Evolutionary conservation across 306 rosid genomes (phyloP).

Genomic region (Prosopis cineraria): DNA sequence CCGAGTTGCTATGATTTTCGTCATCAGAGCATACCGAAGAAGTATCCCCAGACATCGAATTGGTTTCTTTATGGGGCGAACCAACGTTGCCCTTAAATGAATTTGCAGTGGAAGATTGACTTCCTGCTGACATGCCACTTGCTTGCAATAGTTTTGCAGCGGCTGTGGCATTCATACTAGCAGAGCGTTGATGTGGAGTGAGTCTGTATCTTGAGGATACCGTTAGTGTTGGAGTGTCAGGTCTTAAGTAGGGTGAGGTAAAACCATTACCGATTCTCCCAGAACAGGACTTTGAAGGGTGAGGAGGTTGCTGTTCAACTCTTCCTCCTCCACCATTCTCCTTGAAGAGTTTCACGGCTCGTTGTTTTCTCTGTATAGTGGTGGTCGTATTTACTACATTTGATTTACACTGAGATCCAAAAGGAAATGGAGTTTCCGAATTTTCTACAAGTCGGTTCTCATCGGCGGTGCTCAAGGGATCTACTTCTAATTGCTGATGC

Average conservation of each 20-base stretch:
- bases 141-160: slow-evolving; percentile 69
- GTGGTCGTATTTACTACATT: slow-evolving; percentile 7
- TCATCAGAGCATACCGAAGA: slow-evolving; percentile 34
- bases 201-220: slow-evolving; percentile 62
- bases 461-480: slow-evolving; percentile 46
- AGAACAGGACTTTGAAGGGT: slow-evolving; percentile 49
- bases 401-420: slow-evolving; percentile 42
- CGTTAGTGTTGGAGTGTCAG: slow-evolving; percentile 58
- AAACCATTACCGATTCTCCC: slow-evolving; percentile 44
- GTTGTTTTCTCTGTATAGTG: slow-evolving; percentile 48
- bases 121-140: slow-evolving; percentile 47
- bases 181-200: slow-evolving; percentile 43
- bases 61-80: slow-evolving; percentile 26
- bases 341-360: slow-evolving; percentile 53
- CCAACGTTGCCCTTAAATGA: slow-evolving; percentile 31
- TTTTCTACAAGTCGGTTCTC: slow-evolving; percentile 52
- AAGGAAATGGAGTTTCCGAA: slow-evolving; percentile 51
- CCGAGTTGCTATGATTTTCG: slow-evolving; percentile 28
- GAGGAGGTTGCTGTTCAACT: slow-evolving; percentile 37
- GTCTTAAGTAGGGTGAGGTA: slow-evolving; percentile 55
- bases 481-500: slow-evolving; percentile 47
- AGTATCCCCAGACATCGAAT: slow-evolving; percentile 24
- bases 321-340: slow-evolving; percentile 55
- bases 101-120: slow-evolving; percentile 27
- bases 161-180: slow-evolving; percentile 46